Evolutionary conservation across 306 rosid genomes (phyloP), one percentile per base, ranked within the genome.

Genomic region (Begonia masoniana): DNA sequence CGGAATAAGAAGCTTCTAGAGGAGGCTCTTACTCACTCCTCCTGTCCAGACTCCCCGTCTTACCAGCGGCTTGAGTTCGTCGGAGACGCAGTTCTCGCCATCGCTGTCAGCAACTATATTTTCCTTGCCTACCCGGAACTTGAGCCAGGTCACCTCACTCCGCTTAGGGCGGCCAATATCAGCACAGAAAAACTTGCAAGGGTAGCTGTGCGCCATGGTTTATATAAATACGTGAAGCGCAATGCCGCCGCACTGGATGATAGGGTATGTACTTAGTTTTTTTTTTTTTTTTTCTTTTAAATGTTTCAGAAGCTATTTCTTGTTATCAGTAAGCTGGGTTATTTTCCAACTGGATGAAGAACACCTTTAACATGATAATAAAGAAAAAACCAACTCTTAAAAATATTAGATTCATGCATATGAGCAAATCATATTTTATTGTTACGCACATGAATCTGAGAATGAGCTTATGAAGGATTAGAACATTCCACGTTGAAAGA

Each of bases 111-210:
- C 64, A 82, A 74, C 56, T 35, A 82, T 39, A 55, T 80, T 15
- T 79, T 63, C 47, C 72, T 72, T 0, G 62, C 76, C 4, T 74
- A 78, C 63, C 78, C 89, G 0, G 1, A 36, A 8, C 64, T 85
- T 2, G 70, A 82, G 0, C 89, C 75, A 0, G 84, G 84, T 10
- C 59, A 71, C 1, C 84, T 88, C 62, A 67, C 93, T 9, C 46
- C 59, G 56, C 73, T 88, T 4, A 86, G 89, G 23, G 69, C 97
- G 5, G 86, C 87, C 39, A 88, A 79, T 5, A 39, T 84, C 46
- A 79, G 84, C 71, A 88, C 94, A 14, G 95, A 84, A 78, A 82
- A 82, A 58, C 86, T 88, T 23, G 97, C 97, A 0, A 92, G 95
- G 13, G 81, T 73, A 24, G 84, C 94, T 21, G 47, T 88, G 13